Percentiles rank a stretch among this genome's conserved stretches.
These are phyloP conservation scores for Colletotrichum sp. DNA, from an alignment of 2,329 filamentous ascomycete species.

Conservation along the genomic window DNA sequence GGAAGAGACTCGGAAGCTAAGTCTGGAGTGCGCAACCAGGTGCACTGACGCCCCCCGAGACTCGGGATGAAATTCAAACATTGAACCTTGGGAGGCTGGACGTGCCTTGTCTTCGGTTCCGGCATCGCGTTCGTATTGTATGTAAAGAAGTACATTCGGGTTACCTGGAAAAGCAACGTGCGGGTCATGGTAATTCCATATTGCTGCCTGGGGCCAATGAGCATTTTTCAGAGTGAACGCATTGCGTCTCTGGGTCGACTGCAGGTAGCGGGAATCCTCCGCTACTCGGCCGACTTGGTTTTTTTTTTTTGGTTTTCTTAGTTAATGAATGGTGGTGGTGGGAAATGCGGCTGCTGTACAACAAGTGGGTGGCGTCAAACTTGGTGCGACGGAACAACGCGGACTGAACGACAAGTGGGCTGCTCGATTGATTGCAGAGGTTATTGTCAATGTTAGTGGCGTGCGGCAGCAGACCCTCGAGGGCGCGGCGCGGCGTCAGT, in stretches of 20 bases:
- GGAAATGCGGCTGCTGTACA: not conserved
- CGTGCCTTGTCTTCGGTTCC: constrained; percentile 1
- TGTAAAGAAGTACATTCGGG: not conserved
- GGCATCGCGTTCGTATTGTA: not conserved
- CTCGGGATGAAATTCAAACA: constrained; percentile 1
- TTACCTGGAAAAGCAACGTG: not conserved
- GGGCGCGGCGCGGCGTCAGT: not conserved
- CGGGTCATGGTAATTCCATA: not conserved
- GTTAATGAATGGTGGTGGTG: not conserved
- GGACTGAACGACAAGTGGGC: not conserved
- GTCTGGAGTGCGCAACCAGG: not conserved
- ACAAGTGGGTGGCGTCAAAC: not conserved
- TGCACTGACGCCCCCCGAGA: not conserved
- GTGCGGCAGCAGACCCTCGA: not conserved
- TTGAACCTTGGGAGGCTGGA: not conserved
- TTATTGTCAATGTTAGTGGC: not conserved
- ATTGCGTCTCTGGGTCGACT: not conserved
- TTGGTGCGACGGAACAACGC: not conserved
- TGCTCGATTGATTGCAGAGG: not conserved
- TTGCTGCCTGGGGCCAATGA: not conserved
- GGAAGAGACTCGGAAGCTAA: not conserved
- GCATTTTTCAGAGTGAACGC: not conserved
- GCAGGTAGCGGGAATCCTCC: not conserved
- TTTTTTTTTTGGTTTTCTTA: not conserved
- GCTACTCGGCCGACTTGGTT: constrained; percentile 11